phyloP scores from a whole-genome alignment of 176 grass and related monocot genomes.

The Eremochloa ophiuroides region DNA sequence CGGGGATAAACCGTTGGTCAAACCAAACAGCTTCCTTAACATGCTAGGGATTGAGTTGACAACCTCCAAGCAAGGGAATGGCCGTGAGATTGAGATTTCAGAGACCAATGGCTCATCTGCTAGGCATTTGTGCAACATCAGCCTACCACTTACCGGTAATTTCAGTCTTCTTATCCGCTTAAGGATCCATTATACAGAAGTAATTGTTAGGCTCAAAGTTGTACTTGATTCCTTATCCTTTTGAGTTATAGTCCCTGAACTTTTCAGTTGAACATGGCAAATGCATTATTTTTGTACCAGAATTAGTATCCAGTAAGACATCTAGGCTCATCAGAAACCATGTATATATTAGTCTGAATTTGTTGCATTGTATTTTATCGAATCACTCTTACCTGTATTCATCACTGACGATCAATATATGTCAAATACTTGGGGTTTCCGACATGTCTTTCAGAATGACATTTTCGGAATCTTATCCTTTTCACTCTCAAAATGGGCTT shows the following conservation, averaged over 20 bases:
- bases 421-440: not conserved
- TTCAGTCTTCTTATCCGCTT: not conserved
- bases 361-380: not conserved
- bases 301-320: not conserved
- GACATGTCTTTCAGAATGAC: slow-evolving; percentile 5
- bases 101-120: slow-evolving; percentile 50
- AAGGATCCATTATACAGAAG: not conserved
- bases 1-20: slow-evolving; percentile 25
- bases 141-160: slow-evolving; percentile 66
- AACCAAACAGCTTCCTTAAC: slow-evolving; percentile 40
- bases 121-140: slow-evolving; percentile 69
- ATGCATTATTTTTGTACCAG: not conserved
- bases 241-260: not conserved
- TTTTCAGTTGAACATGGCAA: not conserved
- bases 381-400: not conserved
- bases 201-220: not conserved
- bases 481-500: not conserved
- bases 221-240: not conserved
- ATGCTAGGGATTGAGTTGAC: slow-evolving; percentile 35
- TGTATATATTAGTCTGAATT: not conserved
- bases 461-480: slow-evolving; percentile 9
- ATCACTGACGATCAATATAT: not conserved
- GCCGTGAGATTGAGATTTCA: slow-evolving; percentile 43
- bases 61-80: slow-evolving; percentile 27
- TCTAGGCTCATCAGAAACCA: not conserved